Conservation (phyloP, 192 early-diverging fungal genomes). For the Chytriomyces hyalinus region DNA sequence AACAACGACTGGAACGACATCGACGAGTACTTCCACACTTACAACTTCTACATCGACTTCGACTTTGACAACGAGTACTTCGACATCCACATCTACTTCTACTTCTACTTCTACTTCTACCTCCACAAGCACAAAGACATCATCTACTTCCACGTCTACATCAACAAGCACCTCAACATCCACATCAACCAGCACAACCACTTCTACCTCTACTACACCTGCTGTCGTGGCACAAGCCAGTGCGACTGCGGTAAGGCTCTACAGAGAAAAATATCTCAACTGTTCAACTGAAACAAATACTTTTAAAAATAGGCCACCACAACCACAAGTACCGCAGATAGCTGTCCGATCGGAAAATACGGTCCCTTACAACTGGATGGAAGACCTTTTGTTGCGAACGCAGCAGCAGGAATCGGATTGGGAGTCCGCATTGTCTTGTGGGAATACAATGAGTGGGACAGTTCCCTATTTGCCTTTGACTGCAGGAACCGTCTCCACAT, state of each 20-base stretch:
- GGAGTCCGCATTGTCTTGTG: neutral
- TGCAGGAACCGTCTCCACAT: neutral
- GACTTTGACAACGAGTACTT: neutral
- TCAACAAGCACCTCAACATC: neutral
- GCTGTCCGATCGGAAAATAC: neutral
- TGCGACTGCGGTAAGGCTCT: neutral
- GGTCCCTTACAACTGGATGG: neutral
- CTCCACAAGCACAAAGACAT: neutral
- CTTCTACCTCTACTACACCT: conserved; percentile 19
- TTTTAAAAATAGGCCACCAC: too few species aligned
- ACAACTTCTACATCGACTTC: neutral
- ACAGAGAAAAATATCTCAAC: too few species aligned
- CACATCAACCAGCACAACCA: conserved; percentile 8
- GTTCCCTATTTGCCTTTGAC: neutral
- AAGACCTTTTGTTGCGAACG: neutral
- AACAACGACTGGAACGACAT: neutral
- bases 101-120: neutral
- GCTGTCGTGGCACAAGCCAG: neutral
- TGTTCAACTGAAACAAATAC: too few species aligned
- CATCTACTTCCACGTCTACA: conserved; percentile 16
- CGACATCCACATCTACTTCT: neutral
- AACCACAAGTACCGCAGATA: neutral
- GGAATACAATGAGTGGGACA: neutral
- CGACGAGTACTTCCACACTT: neutral
- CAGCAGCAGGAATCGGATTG: neutral